These are phyloP conservation scores for Pyracantha coccinea DNA, from an alignment of 331 rosid species.

Conservation along the genomic window DNA sequence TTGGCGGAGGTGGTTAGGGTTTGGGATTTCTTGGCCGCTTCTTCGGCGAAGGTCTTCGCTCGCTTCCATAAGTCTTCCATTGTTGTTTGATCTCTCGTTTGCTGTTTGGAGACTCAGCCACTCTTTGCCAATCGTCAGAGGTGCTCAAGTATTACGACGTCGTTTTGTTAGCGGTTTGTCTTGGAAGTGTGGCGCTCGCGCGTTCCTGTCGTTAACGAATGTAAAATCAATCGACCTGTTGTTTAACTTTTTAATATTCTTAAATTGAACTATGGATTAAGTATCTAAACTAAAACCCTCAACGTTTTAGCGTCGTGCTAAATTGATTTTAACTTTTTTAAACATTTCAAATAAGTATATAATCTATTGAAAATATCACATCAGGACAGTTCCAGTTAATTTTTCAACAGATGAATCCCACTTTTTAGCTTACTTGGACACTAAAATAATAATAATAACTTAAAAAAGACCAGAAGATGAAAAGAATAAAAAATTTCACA, in stretches of 20 bases:
- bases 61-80: conserved; percentile 93
- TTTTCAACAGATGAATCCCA: too few species aligned
- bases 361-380: too few species aligned
- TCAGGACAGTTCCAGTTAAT: too few species aligned
- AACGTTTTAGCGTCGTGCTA: too few species aligned
- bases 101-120: background rate
- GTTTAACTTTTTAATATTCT: background rate
- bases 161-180: background rate
- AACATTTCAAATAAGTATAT: too few species aligned
- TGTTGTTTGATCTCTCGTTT: background rate
- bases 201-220: background rate
- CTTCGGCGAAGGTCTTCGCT: conserved; percentile 87
- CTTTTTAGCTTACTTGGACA: too few species aligned
- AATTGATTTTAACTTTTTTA: too few species aligned
- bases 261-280: too few species aligned
- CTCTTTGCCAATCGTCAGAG: background rate
- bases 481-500: too few species aligned
- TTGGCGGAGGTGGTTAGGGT: conserved; percentile 39
- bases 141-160: background rate
- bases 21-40: conserved; percentile 85
- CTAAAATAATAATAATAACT: too few species aligned
- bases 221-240: background rate
- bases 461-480: too few species aligned
- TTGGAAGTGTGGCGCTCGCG: background rate
- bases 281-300: too few species aligned